Evolutionary conservation across 768 basidiomycete species (phyloP).

Genomic region (Leccinum sublutescens): DNA sequence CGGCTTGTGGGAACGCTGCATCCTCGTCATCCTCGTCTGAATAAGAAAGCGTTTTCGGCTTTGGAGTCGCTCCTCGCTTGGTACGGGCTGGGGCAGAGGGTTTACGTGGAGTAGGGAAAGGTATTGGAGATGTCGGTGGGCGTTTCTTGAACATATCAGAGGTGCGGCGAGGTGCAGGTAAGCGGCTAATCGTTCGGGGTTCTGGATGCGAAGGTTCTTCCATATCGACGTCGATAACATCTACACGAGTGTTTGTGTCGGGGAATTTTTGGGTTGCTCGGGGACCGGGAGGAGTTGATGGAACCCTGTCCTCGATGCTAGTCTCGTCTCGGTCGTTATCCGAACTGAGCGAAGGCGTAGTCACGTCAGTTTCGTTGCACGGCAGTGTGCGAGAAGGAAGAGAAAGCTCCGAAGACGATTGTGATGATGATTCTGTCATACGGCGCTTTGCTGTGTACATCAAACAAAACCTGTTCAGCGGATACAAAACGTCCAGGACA

Average conservation of each 20-base stretch:
- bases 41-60: constrained; percentile 16
- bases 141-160: constrained; percentile 55
- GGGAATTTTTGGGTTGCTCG: constrained; percentile 4
- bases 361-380: constrained; percentile 39
- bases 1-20: not conserved
- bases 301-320: constrained; percentile 45
- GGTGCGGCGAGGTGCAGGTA: constrained; percentile 14
- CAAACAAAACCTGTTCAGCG: constrained; percentile 2
- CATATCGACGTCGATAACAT: constrained; percentile 41
- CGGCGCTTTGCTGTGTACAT: constrained; percentile 40
- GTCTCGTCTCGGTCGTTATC: constrained; percentile 61
- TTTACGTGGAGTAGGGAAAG: constrained; percentile 48
- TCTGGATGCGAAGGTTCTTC: constrained; percentile 17
- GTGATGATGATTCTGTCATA: constrained; percentile 28
- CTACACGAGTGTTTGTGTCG: constrained; percentile 11
- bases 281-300: constrained; percentile 52
- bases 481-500: not conserved
- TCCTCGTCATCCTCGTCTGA: constrained; percentile 29
- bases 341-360: constrained; percentile 73
- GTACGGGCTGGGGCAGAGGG: constrained; percentile 58
- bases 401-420: constrained; percentile 28
- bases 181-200: constrained; percentile 7
- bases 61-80: constrained; percentile 34
- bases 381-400: constrained; percentile 26
- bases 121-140: constrained; percentile 64